A percentile compares a stretch with the other conserved stretches of the same genome.
phyloP scores from a whole-genome alignment of 805 yeast genomes.

The Candida easanensis region DNA sequence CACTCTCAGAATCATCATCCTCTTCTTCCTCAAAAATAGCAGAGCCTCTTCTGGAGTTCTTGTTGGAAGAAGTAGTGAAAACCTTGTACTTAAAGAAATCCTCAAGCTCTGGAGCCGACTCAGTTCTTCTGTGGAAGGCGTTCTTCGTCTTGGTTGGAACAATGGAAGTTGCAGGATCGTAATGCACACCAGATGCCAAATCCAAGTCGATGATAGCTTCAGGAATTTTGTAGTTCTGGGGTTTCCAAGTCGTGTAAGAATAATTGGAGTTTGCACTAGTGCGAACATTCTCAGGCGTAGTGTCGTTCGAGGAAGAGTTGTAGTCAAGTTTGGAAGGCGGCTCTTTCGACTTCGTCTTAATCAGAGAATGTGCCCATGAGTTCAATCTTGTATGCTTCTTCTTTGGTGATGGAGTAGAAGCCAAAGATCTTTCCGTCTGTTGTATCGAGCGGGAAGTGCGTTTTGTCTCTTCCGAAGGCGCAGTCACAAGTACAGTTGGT shows the following conservation, averaged over 20 bases:
- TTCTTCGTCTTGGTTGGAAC: constrained; percentile 29
- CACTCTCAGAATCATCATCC: constrained; percentile 20
- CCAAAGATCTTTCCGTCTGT: constrained; percentile 1
- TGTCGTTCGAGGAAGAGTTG: constrained; percentile 21
- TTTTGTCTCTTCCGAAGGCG: constrained; percentile 4
- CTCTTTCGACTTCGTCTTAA: constrained; percentile 18
- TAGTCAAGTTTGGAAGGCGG: constrained; percentile 4
- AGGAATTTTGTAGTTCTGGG: constrained; percentile 35
- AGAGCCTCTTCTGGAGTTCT: constrained; percentile 23
- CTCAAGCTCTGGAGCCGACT: constrained; percentile 53
- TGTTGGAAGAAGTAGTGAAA: constrained; percentile 6
- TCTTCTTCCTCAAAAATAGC: constrained; percentile 35
- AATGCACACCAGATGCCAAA: constrained; percentile 41
- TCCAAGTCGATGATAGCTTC: constrained; percentile 58
- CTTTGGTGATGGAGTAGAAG: constrained; percentile 23
- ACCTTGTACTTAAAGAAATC: constrained; percentile 28
- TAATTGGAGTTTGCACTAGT: constrained; percentile 11
- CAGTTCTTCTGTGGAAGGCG: constrained; percentile 47
- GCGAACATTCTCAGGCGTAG: constrained; percentile 25
- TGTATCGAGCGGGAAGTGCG: constrained; percentile 4
- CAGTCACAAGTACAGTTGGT: constrained; percentile 19
- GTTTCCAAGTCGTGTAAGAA: constrained; percentile 18
- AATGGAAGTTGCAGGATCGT: constrained; percentile 26
- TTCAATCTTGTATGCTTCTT: constrained; percentile 33
- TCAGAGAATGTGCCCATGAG: constrained; percentile 37